These are phyloP conservation scores for Sporisorium graminicola DNA, from an alignment of 1,284 basidiomycete genomes.

Conservation along the genomic window DNA sequence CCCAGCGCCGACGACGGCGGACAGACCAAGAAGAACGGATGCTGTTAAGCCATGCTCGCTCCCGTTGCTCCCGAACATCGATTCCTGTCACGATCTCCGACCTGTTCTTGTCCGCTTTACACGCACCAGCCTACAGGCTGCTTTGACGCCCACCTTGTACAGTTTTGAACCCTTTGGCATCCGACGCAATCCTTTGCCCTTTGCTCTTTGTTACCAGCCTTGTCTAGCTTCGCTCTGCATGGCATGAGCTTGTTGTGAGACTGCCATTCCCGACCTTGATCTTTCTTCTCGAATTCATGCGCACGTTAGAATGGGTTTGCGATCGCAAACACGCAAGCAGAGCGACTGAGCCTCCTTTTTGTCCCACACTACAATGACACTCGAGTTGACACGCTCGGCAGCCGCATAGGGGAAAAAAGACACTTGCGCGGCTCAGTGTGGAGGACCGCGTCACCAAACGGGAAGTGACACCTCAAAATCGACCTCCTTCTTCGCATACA, in stretches of 20 bases:
- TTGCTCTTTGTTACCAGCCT: no score
- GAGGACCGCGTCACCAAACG: slow-evolving; percentile 18
- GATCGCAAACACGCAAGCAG: background rate
- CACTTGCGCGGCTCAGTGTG: slow-evolving; percentile 9
- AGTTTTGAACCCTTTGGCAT: slow-evolving; percentile 7
- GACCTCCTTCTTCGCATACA: slow-evolving; percentile 2
- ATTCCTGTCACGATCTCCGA: slow-evolving; percentile 4
- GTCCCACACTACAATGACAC: background rate
- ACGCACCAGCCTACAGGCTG: slow-evolving; percentile 11
- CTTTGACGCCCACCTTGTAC: slow-evolving; percentile 9
- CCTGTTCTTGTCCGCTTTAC: background rate
- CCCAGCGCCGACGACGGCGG: slow-evolving; percentile 68
- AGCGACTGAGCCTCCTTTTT: slow-evolving; percentile 1
- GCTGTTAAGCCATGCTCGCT: slow-evolving; percentile 56
- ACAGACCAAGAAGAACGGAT: slow-evolving; percentile 68
- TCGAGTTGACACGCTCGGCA: background rate
- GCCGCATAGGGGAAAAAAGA: background rate
- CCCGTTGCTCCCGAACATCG: background rate
- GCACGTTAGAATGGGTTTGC: background rate
- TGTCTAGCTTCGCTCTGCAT: background rate
- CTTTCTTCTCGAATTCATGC: background rate
- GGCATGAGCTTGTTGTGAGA: background rate
- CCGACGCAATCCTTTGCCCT: slow-evolving; percentile 1
- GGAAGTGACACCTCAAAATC: slow-evolving; percentile 12
- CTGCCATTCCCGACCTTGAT: background rate